phyloP scores from a whole-genome alignment of 2,329 filamentous ascomycete genomes.

The Cladosporium sp. region DNA sequence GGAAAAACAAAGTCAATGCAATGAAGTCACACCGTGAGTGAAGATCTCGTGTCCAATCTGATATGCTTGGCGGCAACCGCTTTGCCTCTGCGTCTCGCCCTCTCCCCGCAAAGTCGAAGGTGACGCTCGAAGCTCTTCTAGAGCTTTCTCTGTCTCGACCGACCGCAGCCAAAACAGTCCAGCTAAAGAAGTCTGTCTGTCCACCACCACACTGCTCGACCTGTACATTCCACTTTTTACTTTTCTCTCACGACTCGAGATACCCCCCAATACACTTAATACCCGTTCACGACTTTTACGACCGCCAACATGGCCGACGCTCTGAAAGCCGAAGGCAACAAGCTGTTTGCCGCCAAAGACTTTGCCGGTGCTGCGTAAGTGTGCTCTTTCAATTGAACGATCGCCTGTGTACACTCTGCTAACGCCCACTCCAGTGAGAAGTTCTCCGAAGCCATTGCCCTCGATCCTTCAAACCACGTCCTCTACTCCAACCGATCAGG shows the following conservation, averaged over 20 bases:
- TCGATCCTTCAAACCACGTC: slow-evolving; percentile 89
- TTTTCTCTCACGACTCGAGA: slow-evolving; percentile 14
- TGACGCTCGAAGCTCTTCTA: slow-evolving; percentile 18
- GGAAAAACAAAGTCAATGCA: not conserved
- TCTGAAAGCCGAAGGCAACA: slow-evolving; percentile 97
- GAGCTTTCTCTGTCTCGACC: slow-evolving; percentile 17
- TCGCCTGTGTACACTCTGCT: slow-evolving; percentile 8
- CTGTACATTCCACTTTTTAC: slow-evolving; percentile 7
- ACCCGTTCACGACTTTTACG: slow-evolving; percentile 16
- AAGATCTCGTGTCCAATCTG: slow-evolving; percentile 1
- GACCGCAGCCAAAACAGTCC: slow-evolving; percentile 11
- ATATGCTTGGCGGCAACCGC: slow-evolving; percentile 2
- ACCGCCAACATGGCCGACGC: slow-evolving; percentile 62
- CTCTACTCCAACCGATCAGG: slow-evolving; percentile 97
- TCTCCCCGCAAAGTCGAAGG: slow-evolving; percentile 15
- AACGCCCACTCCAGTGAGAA: slow-evolving; percentile 66
- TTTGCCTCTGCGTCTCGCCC: not conserved
- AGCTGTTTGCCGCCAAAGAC: slow-evolving; percentile 96
- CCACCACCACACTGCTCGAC: not conserved
- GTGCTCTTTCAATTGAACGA: not conserved
- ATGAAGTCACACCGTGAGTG: not conserved
- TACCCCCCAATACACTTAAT: slow-evolving; percentile 13
- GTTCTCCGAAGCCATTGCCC: slow-evolving; percentile 87
- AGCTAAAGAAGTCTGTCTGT: slow-evolving; percentile 12
- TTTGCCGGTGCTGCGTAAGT: slow-evolving; percentile 93